Conservation (phyloP, 148 eudicot species). For the Chenopodium quinoa region DNA sequence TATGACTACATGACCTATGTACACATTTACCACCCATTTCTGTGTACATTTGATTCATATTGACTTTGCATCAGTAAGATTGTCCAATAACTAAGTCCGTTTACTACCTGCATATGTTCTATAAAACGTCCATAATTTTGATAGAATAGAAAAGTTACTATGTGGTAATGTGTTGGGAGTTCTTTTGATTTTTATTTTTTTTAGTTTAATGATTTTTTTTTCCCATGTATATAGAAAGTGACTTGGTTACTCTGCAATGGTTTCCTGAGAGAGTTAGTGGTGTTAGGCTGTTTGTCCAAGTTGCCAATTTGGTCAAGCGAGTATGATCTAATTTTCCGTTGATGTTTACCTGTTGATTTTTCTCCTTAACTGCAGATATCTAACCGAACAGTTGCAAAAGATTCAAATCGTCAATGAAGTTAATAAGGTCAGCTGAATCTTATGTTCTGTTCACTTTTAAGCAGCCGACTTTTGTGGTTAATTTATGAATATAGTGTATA, state of each 20-base stretch:
- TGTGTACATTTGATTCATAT: background rate
- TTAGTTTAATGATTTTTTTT: too few species aligned
- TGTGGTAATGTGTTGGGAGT: background rate
- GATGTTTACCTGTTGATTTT: constrained; percentile 1
- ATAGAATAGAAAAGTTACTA: background rate
- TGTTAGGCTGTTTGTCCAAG: background rate
- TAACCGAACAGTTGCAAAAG: constrained; percentile 80
- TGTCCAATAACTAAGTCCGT: background rate
- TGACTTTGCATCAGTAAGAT: background rate
- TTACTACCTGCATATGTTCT: background rate
- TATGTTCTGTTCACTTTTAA: background rate
- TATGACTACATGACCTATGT: too few species aligned
- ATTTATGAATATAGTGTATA: constrained; percentile 7
- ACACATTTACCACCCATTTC: too few species aligned
- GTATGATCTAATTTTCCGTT: background rate
- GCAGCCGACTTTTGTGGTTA: background rate
- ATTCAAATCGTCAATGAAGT: constrained; percentile 89
- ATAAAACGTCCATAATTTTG: background rate
- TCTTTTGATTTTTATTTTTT: background rate
- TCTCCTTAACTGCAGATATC: constrained; percentile 46
- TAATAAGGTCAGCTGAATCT: constrained; percentile 65
- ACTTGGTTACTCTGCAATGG: background rate
- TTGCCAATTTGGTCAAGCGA: background rate
- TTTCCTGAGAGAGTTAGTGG: background rate
- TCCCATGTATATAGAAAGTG: background rate